Evolutionary conservation across 371 early-diverging fungal genomes (phyloP).

Genomic region (Haplosporangium sp.): DNA sequence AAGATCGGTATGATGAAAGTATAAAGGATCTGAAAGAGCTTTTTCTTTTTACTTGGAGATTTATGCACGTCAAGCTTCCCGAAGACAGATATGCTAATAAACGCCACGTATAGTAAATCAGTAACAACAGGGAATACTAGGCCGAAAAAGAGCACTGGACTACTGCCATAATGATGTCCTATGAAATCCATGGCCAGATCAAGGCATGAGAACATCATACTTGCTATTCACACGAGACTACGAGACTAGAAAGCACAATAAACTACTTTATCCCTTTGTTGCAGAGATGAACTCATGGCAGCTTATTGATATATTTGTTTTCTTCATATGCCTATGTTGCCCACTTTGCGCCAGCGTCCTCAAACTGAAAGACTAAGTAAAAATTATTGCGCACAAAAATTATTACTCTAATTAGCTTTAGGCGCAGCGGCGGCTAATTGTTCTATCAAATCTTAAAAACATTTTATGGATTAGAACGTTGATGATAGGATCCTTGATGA

Average conservation of each 20-base stretch:
- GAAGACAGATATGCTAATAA: constrained; percentile 15
- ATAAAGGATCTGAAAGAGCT: too few species aligned
- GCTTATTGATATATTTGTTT: not conserved
- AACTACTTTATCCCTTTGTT: constrained; percentile 12
- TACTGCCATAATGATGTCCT: constrained; percentile 18
- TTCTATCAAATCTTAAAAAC: not conserved
- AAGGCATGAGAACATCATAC: constrained; percentile 9
- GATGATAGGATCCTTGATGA: constrained; percentile 22
- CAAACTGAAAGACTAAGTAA: constrained; percentile 36
- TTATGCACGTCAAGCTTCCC: constrained; percentile 20
- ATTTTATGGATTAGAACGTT: constrained; percentile 34
- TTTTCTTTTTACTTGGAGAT: constrained; percentile 13
- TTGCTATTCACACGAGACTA: constrained; percentile 13
- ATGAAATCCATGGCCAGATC: constrained; percentile 31
- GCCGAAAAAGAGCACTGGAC: constrained; percentile 30
- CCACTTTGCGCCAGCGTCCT: constrained; percentile 30
- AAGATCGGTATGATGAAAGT: too few species aligned
- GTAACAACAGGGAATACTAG: constrained; percentile 23
- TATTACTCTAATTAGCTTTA: too few species aligned
- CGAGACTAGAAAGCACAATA: constrained; percentile 15
- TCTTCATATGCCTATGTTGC: constrained; percentile 9
- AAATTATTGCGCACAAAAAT: not conserved
- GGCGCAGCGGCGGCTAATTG: not conserved
- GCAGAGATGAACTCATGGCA: not conserved
- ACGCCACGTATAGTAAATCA: constrained; percentile 11